Base-by-base conservation (phyloP, 176 grass and related monocot species). In the Cenchrus fungigraminus region DNA sequence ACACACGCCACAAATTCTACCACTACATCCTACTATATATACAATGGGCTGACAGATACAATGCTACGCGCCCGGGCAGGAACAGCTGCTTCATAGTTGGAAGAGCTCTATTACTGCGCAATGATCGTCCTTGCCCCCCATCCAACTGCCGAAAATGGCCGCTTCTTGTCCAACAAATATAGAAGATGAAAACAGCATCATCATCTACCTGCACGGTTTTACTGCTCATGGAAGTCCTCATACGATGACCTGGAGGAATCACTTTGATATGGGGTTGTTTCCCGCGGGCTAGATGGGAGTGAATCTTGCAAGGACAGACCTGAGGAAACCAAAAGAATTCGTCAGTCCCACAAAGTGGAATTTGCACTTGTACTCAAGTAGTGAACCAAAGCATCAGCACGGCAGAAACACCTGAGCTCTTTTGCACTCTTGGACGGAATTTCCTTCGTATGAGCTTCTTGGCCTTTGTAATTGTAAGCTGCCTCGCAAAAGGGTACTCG, bases 181-280 rank as follows among this genome's bases (percentile, higher is more conserved):
- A 83, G 31, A 81, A 70, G 19, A 6, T 74, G 60, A 43, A n/a
- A 80, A 44, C 64, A 69, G 32, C 79, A 69, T 69, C 58, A 47
- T 37, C 22, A 54, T 57, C 76, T 15, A 55, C 49, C 29, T 34
- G n/a, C 53, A 9, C 28, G 20, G 45, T 65, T 71, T 84, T 12
- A 69, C 76, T 94, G 94, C 56, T 95, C 97, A 53, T 96, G 88
- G 55, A 99, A 89, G 86, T 99, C 97, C 76, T 99, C 94, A 0
- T 96, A 99, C 49, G 97, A 95, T 59, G 91, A 92, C 70, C 85
- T 87, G 19, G 97, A 99, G n/a, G 97, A 96, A 79, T 96, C 97
- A 68, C 97, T 99, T 87, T 94, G 94, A 77, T 86, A 99, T 14
- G 94, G 94, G 1, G 94, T 99, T 19, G 86, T 90, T 62, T 97